A percentile compares a stretch with the other conserved stretches of the same genome.
Conservation (phyloP, 495 filamentous ascomycete genomes). For the Articulospora tetracladia region DNA sequence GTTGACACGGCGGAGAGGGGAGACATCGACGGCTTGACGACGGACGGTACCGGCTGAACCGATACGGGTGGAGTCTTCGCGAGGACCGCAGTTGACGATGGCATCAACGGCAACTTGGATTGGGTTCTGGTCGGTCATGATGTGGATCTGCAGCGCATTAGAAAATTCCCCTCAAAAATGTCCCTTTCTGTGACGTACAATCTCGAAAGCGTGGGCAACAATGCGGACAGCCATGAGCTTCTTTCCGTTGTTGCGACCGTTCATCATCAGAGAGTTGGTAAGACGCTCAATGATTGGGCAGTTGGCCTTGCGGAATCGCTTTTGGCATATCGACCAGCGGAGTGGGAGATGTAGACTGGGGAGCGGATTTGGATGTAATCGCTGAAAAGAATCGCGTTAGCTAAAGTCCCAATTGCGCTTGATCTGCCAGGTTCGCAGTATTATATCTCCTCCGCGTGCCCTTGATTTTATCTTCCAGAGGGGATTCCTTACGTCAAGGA, state of each 20-base stretch:
- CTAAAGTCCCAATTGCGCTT: conserved; percentile 4
- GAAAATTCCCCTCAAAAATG: neutral
- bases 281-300: conserved; percentile 99
- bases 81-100: conserved; percentile 99
- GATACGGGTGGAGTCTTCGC: conserved; percentile 99
- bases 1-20: conserved; percentile 98
- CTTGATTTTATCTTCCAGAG: conserved; percentile 6
- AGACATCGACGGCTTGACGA: conserved; percentile 99
- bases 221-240: conserved; percentile 99
- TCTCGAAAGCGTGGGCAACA: conserved; percentile 97
- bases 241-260: conserved; percentile 99
- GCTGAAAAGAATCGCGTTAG: conserved; percentile 58
- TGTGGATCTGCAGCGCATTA: conserved; percentile 74
- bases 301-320: conserved; percentile 99
- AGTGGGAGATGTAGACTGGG: conserved; percentile 98
- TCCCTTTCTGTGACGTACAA: conserved; percentile 60
- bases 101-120: conserved; percentile 99
- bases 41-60: conserved; percentile 98
- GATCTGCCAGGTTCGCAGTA: conserved; percentile 1
- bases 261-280: conserved; percentile 99
- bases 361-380: conserved; percentile 99
- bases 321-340: conserved; percentile 97
- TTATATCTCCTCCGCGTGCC: neutral
- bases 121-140: conserved; percentile 99
- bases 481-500: conserved; percentile 86